Evolutionary conservation across 2,329 filamentous ascomycete genomes (phyloP).

Genomic region (Exophiala dermatitidis): DNA sequence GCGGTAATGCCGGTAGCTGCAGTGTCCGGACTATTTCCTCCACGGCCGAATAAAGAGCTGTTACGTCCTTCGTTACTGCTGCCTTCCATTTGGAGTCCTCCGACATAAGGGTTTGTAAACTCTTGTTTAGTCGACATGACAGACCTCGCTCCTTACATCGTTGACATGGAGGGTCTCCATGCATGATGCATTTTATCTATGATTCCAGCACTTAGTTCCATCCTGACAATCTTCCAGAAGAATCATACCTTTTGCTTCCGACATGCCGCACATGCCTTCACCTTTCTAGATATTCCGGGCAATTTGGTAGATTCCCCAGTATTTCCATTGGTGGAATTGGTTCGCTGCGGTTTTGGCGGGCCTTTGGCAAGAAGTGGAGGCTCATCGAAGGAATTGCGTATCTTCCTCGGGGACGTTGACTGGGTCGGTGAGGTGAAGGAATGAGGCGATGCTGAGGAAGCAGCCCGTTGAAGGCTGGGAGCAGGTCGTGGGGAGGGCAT

Average conservation of each 20-base stretch:
- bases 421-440: constrained; percentile 19
- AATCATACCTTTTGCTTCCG: constrained; percentile 45
- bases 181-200: constrained; percentile 47
- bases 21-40: constrained; percentile 34
- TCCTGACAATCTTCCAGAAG: background rate
- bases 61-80: constrained; percentile 31
- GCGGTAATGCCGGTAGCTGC: constrained; percentile 33
- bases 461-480: constrained; percentile 9
- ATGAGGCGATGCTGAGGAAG: constrained; percentile 16
- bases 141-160: constrained; percentile 45
- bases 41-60: constrained; percentile 28
- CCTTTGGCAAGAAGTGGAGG: constrained; percentile 18
- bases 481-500: constrained; percentile 24
- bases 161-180: constrained; percentile 43
- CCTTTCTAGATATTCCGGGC: constrained; percentile 37
- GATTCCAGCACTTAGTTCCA: constrained; percentile 3
- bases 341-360: constrained; percentile 14
- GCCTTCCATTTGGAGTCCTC: constrained; percentile 43
- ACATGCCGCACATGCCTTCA: constrained; percentile 47
- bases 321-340: constrained; percentile 21
- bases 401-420: constrained; percentile 22
- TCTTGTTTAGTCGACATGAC: constrained; percentile 48
- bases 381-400: constrained; percentile 23
- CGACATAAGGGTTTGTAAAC: constrained; percentile 42
- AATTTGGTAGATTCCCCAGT: constrained; percentile 16